phyloP scores from a whole-genome alignment of 768 basidiomycete genomes.

The Nidularia sp. region DNA sequence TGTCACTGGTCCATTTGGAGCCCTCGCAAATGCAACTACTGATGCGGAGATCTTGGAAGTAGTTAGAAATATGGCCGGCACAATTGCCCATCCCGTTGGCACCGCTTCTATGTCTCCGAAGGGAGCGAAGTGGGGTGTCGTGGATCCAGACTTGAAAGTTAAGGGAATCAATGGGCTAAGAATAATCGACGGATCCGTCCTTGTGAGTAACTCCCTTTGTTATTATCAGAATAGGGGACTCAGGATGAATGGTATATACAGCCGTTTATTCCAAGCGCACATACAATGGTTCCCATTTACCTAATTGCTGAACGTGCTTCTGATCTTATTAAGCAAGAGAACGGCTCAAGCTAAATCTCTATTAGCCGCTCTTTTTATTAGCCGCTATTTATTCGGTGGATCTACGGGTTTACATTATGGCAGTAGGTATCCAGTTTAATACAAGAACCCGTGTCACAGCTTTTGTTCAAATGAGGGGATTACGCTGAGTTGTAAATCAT shows the following conservation, averaged over 20 bases:
- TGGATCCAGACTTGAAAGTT: constrained; percentile 30
- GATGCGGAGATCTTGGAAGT: constrained; percentile 13
- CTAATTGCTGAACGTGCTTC: background rate
- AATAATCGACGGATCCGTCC: constrained; percentile 1
- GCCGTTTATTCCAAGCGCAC: background rate
- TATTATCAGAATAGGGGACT: background rate
- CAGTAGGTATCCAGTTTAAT: too few species aligned
- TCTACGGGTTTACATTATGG: too few species aligned
- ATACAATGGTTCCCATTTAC: background rate
- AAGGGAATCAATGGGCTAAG: constrained; percentile 16
- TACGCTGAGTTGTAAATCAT: too few species aligned
- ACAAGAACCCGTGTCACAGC: too few species aligned
- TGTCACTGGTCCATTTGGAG: constrained; percentile 10
- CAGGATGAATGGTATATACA: background rate
- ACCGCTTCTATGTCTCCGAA: constrained; percentile 25
- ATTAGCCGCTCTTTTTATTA: too few species aligned
- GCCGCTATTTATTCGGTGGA: too few species aligned
- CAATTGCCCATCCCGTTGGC: constrained; percentile 24
- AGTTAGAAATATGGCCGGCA: constrained; percentile 11
- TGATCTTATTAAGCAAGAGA: background rate
- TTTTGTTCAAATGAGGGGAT: too few species aligned
- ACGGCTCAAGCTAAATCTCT: too few species aligned
- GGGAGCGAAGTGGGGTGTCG: constrained; percentile 22
- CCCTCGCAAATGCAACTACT: constrained; percentile 4
- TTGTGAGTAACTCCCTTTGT: constrained; percentile 1